phyloP scores from a whole-genome alignment of 1,139 yeast genomes.

The Scheffersomyces stambukii region DNA sequence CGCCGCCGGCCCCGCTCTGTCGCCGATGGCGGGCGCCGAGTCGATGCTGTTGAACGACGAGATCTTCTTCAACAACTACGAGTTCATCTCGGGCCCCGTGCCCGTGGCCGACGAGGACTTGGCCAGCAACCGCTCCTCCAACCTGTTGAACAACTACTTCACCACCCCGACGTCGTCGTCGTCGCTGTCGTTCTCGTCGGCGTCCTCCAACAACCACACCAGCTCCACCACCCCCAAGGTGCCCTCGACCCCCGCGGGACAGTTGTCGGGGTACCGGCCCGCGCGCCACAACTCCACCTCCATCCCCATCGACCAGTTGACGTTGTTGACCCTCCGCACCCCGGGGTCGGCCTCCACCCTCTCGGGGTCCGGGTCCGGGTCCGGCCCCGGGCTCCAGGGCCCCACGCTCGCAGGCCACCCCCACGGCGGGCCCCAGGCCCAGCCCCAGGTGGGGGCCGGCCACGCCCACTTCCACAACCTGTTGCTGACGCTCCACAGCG shows the following conservation, averaged over 20 bases:
- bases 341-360: constrained; percentile 5
- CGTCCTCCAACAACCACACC: constrained; percentile 7
- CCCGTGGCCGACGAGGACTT: constrained; percentile 5
- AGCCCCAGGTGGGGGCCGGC: too few relatives aligned
- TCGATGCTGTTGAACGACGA: constrained; percentile 20
- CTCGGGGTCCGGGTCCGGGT: too few relatives aligned
- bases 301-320: constrained; percentile 28
- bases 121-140: constrained; percentile 10
- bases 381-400: too few relatives aligned
- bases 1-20: constrained; percentile 1
- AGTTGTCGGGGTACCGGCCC: constrained; percentile 6
- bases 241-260: constrained; percentile 6
- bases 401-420: too few relatives aligned
- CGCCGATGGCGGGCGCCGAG: constrained; percentile 9
- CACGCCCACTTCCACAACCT: constrained; percentile 5
- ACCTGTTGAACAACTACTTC: constrained; percentile 9
- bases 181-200: constrained; percentile 8
- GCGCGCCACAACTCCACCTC: constrained; percentile 11
- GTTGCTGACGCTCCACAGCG: constrained; percentile 6
- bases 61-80: constrained; percentile 15
- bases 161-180: constrained; percentile 7
- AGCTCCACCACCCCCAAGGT: constrained; percentile 7
- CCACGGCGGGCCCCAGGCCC: too few relatives aligned
- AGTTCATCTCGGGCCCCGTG: not conserved
- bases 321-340: constrained; percentile 21